Conservation (phyloP, 2,329 filamentous ascomycete species). For the Phaeoacremonium minimum region DNA sequence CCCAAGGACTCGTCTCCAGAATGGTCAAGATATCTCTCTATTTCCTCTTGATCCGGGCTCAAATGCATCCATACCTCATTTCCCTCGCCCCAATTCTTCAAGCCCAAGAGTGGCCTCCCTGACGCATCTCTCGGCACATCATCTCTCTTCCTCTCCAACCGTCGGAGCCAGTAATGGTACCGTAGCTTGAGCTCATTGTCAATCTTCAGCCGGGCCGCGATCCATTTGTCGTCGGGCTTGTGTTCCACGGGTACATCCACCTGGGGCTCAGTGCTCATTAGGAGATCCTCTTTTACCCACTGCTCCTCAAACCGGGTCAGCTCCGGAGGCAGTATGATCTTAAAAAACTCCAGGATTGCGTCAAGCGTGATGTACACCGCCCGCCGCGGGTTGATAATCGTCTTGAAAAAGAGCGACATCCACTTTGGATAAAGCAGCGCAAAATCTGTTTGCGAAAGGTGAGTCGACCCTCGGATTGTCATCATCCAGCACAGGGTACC, state of each 20-base stretch:
- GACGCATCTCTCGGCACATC: slow-evolving; percentile 27
- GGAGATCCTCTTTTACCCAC: slow-evolving; percentile 49
- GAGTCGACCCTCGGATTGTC: slow-evolving; percentile 55
- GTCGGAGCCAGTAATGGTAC: slow-evolving; percentile 32
- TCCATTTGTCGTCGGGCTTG: slow-evolving; percentile 53
- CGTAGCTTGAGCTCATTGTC: slow-evolving; percentile 52
- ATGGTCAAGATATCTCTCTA: no score
- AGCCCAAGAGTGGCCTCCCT: slow-evolving; percentile 27
- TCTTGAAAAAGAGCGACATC: slow-evolving; percentile 56
- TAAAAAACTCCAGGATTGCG: slow-evolving; percentile 58
- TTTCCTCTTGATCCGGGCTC: slow-evolving; percentile 17
- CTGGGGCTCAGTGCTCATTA: slow-evolving; percentile 34
- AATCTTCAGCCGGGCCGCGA: slow-evolving; percentile 52
- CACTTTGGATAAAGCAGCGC: slow-evolving; percentile 57
- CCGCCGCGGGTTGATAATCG: slow-evolving; percentile 57
- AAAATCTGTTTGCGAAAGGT: slow-evolving; percentile 64
- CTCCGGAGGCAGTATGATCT: slow-evolving; percentile 41
- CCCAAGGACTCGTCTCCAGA: no score
- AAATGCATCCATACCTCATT: slow-evolving; percentile 27
- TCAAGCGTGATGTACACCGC: slow-evolving; percentile 61
- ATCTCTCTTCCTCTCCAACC: slow-evolving; percentile 14
- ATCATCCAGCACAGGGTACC: slow-evolving; percentile 44
- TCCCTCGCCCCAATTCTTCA: slow-evolving; percentile 21
- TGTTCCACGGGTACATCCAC: slow-evolving; percentile 41
- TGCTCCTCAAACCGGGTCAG: slow-evolving; percentile 40